A percentile compares a stretch with the other conserved stretches of the same genome.
Conservation (phyloP, 371 early-diverging fungal genomes). For the Smittium culicis region DNA sequence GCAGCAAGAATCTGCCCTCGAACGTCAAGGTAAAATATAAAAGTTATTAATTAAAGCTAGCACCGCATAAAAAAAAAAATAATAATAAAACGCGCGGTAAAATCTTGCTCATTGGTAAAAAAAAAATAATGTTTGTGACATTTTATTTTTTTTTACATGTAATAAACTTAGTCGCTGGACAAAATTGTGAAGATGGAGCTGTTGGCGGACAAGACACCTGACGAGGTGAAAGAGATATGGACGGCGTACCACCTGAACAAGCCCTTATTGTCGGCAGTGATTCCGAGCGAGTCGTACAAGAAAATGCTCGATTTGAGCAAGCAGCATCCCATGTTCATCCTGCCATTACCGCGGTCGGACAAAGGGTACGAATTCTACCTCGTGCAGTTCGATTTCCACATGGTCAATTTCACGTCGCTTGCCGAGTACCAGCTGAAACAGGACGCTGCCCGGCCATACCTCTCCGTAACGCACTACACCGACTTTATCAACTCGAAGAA, state of each 20-base stretch:
- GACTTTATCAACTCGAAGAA: slow-evolving; percentile 63
- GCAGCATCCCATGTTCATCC: slow-evolving; percentile 46
- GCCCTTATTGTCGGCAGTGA: slow-evolving; percentile 53
- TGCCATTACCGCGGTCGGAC: slow-evolving; percentile 67
- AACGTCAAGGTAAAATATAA: slow-evolving; percentile 22
- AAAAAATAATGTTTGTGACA: background rate
- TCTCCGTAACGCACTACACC: slow-evolving; percentile 77
- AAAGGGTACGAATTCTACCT: slow-evolving; percentile 83
- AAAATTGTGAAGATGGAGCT: slow-evolving; percentile 63
- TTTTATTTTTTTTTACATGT: background rate
- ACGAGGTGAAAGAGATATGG: slow-evolving; percentile 67
- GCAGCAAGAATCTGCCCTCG: slow-evolving; percentile 35
- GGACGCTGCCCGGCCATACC: slow-evolving; percentile 60
- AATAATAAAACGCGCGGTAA: too few relatives aligned
- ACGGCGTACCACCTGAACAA: slow-evolving; percentile 58
- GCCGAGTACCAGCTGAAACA: slow-evolving; percentile 82
- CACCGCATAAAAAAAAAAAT: too few relatives aligned
- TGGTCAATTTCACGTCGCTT: slow-evolving; percentile 72
- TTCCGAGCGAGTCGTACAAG: slow-evolving; percentile 57
- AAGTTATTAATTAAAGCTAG: background rate
- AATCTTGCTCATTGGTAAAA: background rate
- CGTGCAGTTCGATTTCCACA: slow-evolving; percentile 68
- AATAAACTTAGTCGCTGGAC: slow-evolving; percentile 41
- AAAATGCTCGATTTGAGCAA: slow-evolving; percentile 42
- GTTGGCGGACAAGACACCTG: slow-evolving; percentile 42